These are phyloP conservation scores for Nigrospora oryzae DNA, from an alignment of 2,329 filamentous ascomycete genomes.

Conservation along the genomic window DNA sequence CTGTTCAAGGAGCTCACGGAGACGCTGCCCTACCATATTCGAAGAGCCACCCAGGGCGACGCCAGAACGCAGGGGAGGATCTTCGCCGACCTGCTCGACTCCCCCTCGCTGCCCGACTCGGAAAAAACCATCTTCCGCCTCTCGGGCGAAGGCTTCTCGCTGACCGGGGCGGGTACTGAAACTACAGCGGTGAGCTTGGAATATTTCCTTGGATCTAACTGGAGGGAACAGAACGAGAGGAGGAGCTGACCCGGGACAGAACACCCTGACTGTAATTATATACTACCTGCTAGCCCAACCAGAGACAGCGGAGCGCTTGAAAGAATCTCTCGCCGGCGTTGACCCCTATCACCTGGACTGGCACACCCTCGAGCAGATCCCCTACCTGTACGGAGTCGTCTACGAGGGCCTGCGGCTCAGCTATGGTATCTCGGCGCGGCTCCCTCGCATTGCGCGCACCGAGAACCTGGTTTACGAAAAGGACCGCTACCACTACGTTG, in stretches of 20 bases:
- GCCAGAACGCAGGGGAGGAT: constrained; percentile 8
- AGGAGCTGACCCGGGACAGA: no score
- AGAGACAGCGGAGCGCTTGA: constrained; percentile 10
- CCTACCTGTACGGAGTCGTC: constrained; percentile 3
- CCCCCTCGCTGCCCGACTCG: constrained; percentile 5
- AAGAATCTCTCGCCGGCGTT: constrained; percentile 9
- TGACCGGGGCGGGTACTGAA: constrained; percentile 22
- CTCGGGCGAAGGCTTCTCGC: constrained; percentile 9
- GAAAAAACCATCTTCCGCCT: constrained; percentile 8
- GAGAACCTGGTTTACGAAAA: constrained; percentile 18
- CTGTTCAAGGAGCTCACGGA: constrained; percentile 6
- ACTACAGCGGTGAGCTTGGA: constrained; percentile 14
- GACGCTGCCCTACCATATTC: constrained; percentile 5
- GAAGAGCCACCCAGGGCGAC: constrained; percentile 6
- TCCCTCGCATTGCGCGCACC: constrained; percentile 16
- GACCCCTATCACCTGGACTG: constrained; percentile 12
- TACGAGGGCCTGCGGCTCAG: constrained; percentile 7
- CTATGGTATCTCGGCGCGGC: constrained; percentile 15
- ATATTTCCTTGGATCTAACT: no score
- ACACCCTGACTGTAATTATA: constrained; percentile 9
- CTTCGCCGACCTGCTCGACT: constrained; percentile 11
- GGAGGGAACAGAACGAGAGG: no score
- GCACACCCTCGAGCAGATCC: constrained; percentile 14
- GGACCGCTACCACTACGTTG: constrained; percentile 10
- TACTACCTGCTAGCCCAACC: constrained; percentile 16